Base-by-base conservation (phyloP, 768 basidiomycete species). In the Kwoniella dejecticola region DNA sequence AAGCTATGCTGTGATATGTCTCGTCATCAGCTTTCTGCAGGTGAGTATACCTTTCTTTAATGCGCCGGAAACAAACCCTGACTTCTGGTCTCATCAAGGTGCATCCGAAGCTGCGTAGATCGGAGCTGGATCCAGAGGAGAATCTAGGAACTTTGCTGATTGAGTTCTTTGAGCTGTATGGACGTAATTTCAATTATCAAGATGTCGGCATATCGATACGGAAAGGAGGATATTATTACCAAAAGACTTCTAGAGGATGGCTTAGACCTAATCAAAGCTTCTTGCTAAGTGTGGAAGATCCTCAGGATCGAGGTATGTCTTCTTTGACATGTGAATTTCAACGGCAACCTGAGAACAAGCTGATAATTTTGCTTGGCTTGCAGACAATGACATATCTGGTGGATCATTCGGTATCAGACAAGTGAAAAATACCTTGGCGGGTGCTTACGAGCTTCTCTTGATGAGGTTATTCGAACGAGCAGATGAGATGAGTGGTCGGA, bases 121-220 rank as follows among this genome's bases (percentile, higher is more conserved):
- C 87, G 0, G 90, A 94, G 79, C 90, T 99, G 27, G 87, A 94
- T 68, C 86, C 92, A 0, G 86, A 87, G 67, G 82, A 85, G 70
- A 98, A 98, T 72, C 82, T 98, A 10, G 96, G 96, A 1, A 89
- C 94, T n/a, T 81, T 99, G 56, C 84, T 96, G 45, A 85, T 97
- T 83, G 96, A 99, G 79, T 97, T 98, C 76, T 96, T 98, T 73
- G 94, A 98, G 82, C 82, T 95, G 12, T 98, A 98, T 77, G 95
- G 94, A 15, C 82, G 83, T 49, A 86, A 87, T 77, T 98, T 97
- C 84, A 93, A 94, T 77, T 96, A 91, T 68, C 85, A 88, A 55
- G 87, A 90, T 72, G 86, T 88, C 17, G 95, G 95, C 8, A 90
- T 99, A 65, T 92, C 91, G 12, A 77, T 98, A 21, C 84, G 88